phyloP scores from a whole-genome alignment of 768 basidiomycete species.

The Auriscalpium vulgare region DNA sequence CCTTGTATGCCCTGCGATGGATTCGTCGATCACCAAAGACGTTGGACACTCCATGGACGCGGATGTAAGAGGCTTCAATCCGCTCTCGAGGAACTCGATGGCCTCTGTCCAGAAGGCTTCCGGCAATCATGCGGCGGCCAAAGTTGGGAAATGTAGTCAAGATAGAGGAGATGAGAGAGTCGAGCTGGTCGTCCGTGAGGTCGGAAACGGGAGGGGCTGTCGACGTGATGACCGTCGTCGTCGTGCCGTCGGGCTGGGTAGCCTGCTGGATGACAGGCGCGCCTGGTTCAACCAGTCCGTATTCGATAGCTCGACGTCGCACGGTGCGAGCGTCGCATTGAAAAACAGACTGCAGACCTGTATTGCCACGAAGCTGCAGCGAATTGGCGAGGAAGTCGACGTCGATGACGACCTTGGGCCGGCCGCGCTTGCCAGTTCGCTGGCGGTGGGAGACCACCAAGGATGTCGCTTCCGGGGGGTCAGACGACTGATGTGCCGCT shows the following conservation, averaged over 20 bases:
- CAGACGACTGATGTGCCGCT: background rate
- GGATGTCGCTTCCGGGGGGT: background rate
- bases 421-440: conserved; percentile 15
- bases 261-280: conserved; percentile 8
- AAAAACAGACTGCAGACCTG: conserved; percentile 3
- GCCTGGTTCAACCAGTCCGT: conserved; percentile 13
- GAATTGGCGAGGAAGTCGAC: conserved; percentile 17
- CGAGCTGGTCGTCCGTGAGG: conserved; percentile 7
- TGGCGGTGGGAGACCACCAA: background rate
- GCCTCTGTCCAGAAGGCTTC: conserved; percentile 8
- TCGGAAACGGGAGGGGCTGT: conserved; percentile 1
- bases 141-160: conserved; percentile 14
- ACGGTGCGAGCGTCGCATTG: conserved; percentile 11
- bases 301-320: conserved; percentile 12
- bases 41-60: conserved; percentile 15
- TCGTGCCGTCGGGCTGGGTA: background rate
- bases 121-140: conserved; percentile 16
- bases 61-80: conserved; percentile 10
- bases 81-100: conserved; percentile 10
- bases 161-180: conserved; percentile 3
- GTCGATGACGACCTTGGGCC: conserved; percentile 23
- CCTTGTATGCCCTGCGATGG: conserved; percentile 9
- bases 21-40: conserved; percentile 14
- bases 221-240: background rate
- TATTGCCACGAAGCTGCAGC: conserved; percentile 17